Evolutionary conservation across 1,139 yeast genomes (phyloP), one percentile per base, ranked within the genome.

Genomic region (Saccharomyces hybrid): DNA sequence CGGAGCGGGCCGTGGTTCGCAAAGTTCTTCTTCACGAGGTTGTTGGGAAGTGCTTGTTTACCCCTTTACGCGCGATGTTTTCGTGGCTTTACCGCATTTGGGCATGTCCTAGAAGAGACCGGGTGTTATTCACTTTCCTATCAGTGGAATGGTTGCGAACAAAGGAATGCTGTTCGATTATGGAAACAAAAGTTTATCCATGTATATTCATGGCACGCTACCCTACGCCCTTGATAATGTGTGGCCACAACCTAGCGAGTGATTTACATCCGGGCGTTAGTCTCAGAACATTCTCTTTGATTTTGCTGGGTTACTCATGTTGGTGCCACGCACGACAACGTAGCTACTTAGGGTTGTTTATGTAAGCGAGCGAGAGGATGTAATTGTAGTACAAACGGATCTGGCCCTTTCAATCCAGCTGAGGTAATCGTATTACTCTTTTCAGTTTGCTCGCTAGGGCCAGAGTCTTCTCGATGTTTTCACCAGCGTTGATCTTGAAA

Each of bases 21-120:
- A 38, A 16, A 19, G 25, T 8, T 5, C 23, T 9, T 9, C 44
- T 38, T 6, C 25, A 38, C 11, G 44, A 16, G 13, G 25, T 38
- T 38, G 19, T 38, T 8, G n/a, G 25, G 13, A 2, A 9, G 44
- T 16, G 13, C 44, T 38, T 38, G 44, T 38, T 38, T 38, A 38
- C 44, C 44, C 44, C 44, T 38, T 38, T 16, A 19, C 44, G 44
- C 44, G 44, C 44, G 44, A 9, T 19, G 44, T 38, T 38, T 38
- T 38, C 44, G 44, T 38, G 44, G 44, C n/a, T 38, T 38, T 38
- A 38, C 44, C 44, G 44, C 44, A 16, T 38, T 38, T 11, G 44
- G 44, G 44, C 26, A 38, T 38, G 44, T 9, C 44, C 44, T 6
- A 38, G 44, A 38, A 38, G 44, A 38, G 44, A 38, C 7, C 13